Conservation (phyloP, 305 asterid species). For the Petunia hybrid region DNA sequence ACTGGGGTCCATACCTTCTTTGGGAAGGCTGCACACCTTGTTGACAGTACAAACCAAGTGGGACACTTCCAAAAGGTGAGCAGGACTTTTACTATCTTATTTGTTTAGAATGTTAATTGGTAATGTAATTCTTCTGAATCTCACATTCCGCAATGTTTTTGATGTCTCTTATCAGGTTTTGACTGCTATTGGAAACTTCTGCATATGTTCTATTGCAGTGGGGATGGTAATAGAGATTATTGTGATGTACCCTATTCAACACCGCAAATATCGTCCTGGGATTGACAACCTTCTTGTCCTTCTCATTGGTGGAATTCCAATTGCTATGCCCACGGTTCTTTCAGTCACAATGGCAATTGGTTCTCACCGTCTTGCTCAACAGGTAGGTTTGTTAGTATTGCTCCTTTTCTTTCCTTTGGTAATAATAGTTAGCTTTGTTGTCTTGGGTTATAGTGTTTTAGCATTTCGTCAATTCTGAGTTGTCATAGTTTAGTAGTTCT, state of each 20-base stretch:
- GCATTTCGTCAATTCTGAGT: conserved; percentile 10
- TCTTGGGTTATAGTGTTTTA: conserved; percentile 5
- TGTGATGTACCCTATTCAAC: conserved; percentile 98
- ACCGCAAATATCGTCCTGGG: conserved; percentile 89
- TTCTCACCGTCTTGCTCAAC: conserved; percentile 97
- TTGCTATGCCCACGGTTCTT: conserved; percentile 99
- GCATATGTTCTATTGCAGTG: conserved; percentile 98
- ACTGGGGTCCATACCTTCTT: conserved; percentile 99
- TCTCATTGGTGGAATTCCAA: conserved; percentile 98
- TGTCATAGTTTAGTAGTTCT: neutral
- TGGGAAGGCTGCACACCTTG: conserved; percentile 99
- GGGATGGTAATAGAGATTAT: conserved; percentile 94
- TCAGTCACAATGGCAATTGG: conserved; percentile 99
- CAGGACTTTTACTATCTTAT: conserved; percentile 18
- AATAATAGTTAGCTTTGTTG: conserved; percentile 29
- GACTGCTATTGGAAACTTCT: conserved; percentile 98
- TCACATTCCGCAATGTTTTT: conserved; percentile 21
- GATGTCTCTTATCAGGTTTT: conserved; percentile 62
- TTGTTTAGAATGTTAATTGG: conserved; percentile 28
- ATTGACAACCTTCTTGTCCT: conserved; percentile 98
- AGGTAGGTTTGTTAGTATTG: conserved; percentile 59
- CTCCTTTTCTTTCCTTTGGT: conserved; percentile 8
- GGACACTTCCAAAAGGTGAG: conserved; percentile 97
- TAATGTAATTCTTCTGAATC: conserved; percentile 9
- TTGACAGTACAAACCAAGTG: conserved; percentile 94